Base-by-base conservation (phyloP, 345 rosid species). In the Crucihimalaya himalaica region DNA sequence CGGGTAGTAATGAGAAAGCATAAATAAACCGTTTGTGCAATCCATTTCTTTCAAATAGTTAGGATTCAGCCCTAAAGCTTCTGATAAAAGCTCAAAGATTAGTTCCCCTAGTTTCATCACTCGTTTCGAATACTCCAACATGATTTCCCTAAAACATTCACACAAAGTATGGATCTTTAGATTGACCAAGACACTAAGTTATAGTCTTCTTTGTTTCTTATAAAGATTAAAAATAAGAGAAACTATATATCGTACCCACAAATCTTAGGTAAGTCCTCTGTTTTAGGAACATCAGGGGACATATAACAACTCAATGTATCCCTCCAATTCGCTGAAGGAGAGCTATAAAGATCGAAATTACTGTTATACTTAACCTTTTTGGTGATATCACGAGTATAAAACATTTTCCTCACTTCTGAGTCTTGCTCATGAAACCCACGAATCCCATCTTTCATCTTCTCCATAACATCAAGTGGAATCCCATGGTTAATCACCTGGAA, bases 1-100 rank as follows among this genome's bases (percentile, higher is more conserved):
- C 0, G 87, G 91, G 62, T 84, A 86, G 72, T 85, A 88, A 70
- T 85, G 89, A 54, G 81, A 60, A 8, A 89, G 39, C 37, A 80
- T 25, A 11, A 8, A 8, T 0, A 81, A 66, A 5, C 89, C 85
- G 23, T 83, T 71, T 0, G 67, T 42, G 6, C 89, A 85, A 6
- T 58, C 84, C 75, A 81, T 79, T 16, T 80, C 87, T 60, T 62
- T 63, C 2, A 84, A 66, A 54, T 79, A 73, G 25, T 76, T 68
- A 19, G 81, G 68, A 9, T 62, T 74, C 74, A 88, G 21, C 10
- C 88, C 89, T n/a, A 88, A 80, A 45, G 86, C 87, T 78, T 86
- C 84, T 0, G 89, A n/a, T n/a, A n/a, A n/a, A n/a, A n/a, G n/a
- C n/a, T n/a, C n/a, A n/a, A n/a, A n/a, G n/a, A n/a, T n/a, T n/a